These are phyloP conservation scores for Cyclostephanos tholiformis DNA, from an alignment of 108 stramenopile genomes.

Conservation along the genomic window DNA sequence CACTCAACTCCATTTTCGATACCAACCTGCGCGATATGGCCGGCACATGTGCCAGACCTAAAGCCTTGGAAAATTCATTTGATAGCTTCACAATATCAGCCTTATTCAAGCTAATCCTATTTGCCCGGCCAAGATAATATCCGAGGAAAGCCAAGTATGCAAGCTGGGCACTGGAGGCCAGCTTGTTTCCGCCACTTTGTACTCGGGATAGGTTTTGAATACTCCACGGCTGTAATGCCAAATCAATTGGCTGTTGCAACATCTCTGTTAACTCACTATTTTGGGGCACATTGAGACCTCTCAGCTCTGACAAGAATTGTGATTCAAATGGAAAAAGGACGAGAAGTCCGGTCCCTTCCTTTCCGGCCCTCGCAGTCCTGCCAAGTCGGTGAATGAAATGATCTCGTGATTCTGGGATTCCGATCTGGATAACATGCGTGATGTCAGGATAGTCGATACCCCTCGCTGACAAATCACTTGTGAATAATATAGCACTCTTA, in stretches of 20 bases:
- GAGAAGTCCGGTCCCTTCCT: slow-evolving; percentile 50
- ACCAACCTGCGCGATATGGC: slow-evolving; percentile 25
- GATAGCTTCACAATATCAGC: slow-evolving; percentile 52
- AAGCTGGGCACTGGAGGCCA: slow-evolving; percentile 34
- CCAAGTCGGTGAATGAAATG: slow-evolving; percentile 91
- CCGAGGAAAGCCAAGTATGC: slow-evolving; percentile 75
- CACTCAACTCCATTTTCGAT: slow-evolving; percentile 39
- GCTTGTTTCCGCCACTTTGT: slow-evolving; percentile 43
- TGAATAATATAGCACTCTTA: slow-evolving; percentile 65
- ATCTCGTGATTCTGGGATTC: slow-evolving; percentile 64
- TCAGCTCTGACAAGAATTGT: slow-evolving; percentile 46
- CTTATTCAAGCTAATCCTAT: slow-evolving; percentile 38
- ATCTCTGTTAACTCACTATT: slow-evolving; percentile 16
- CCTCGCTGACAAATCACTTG: slow-evolving; percentile 78
- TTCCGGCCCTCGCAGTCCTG: slow-evolving; percentile 80
- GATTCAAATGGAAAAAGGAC: slow-evolving; percentile 51
- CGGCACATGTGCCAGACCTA: slow-evolving; percentile 45
- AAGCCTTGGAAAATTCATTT: slow-evolving; percentile 53
- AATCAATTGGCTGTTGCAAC: slow-evolving; percentile 6
- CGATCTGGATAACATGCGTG: slow-evolving; percentile 77
- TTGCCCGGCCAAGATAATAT: slow-evolving; percentile 70
- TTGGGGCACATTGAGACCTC: slow-evolving; percentile 31
- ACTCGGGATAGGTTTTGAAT: slow-evolving; percentile 28
- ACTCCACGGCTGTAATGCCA: slow-evolving; percentile 32
- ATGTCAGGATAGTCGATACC: slow-evolving; percentile 90